phyloP scores from a whole-genome alignment of 345 rosid species.

The Turritis glabra region DNA sequence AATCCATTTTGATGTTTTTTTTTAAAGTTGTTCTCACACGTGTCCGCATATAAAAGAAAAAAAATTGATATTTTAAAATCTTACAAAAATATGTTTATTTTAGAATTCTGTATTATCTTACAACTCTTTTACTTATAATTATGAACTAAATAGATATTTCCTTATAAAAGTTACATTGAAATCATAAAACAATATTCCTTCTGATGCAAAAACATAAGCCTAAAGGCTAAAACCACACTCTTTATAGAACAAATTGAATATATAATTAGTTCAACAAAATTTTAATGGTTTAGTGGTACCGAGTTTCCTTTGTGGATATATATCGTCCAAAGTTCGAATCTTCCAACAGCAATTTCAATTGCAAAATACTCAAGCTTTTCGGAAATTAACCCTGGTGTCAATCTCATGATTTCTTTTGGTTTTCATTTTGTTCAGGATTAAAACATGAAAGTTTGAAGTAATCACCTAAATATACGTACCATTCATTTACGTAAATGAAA shows the following conservation, averaged over 20 bases:
- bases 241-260: neutral
- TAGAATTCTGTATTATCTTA: neutral
- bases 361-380: neutral
- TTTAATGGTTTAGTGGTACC: neutral
- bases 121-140: neutral
- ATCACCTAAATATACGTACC: neutral
- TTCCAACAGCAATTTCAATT: neutral
- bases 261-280: neutral
- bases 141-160: no score
- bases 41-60: neutral
- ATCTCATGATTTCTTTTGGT: neutral
- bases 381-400: neutral
- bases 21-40: neutral
- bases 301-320: neutral
- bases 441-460: neutral
- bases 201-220: neutral
- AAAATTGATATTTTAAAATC: no score
- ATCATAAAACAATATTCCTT: neutral
- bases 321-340: neutral
- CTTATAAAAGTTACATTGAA: neutral
- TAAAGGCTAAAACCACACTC: neutral
- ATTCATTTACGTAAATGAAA: neutral
- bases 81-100: neutral
- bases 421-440: neutral
- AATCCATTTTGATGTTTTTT: neutral